phyloP scores from a whole-genome alignment of 176 grass and related monocot species.

The Oropetium thomaeum region DNA sequence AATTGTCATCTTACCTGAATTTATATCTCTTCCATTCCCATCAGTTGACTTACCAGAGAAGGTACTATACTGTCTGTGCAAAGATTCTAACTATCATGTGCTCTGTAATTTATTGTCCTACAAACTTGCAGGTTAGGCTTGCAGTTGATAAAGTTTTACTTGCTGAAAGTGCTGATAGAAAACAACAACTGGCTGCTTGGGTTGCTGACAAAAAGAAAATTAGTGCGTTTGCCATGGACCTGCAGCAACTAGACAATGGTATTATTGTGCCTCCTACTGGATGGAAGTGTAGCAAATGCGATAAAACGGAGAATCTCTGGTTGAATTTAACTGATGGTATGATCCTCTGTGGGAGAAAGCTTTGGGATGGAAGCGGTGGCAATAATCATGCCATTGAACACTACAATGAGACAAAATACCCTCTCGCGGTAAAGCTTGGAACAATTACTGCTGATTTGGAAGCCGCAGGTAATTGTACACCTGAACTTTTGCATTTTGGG shows the following conservation, averaged over 20 bases:
- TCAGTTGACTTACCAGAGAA: constrained; percentile 97
- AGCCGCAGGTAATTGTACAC: constrained; percentile 85
- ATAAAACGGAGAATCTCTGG: constrained; percentile 98
- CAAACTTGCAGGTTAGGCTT: constrained; percentile 70
- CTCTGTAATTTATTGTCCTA: constrained; percentile 15
- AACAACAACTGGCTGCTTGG: constrained; percentile 88
- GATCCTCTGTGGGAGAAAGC: constrained; percentile 76
- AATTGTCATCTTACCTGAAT: constrained; percentile 88
- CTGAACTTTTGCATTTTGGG: constrained; percentile 15
- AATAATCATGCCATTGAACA: constrained; percentile 97
- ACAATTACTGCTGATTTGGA: constrained; percentile 89
- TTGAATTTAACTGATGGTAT: constrained; percentile 96
- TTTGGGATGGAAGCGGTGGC: constrained; percentile 93
- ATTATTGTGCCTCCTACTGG: constrained; percentile 81
- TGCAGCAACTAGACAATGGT: constrained; percentile 87
- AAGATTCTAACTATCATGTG: constrained; percentile 4
- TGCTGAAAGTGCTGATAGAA: constrained; percentile 77
- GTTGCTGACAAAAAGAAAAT: constrained; percentile 82
- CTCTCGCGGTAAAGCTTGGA: constrained; percentile 91
- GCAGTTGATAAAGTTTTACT: constrained; percentile 84
- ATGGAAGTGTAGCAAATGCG: constrained; percentile 95
- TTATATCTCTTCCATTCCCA: constrained; percentile 76
- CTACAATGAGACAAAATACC: constrained; percentile 83
- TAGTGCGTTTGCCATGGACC: constrained; percentile 70
- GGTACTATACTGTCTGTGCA: constrained; percentile 37